Base-by-base conservation (phyloP, 2,329 filamentous ascomycete species). In the Aschersonia sp. region DNA sequence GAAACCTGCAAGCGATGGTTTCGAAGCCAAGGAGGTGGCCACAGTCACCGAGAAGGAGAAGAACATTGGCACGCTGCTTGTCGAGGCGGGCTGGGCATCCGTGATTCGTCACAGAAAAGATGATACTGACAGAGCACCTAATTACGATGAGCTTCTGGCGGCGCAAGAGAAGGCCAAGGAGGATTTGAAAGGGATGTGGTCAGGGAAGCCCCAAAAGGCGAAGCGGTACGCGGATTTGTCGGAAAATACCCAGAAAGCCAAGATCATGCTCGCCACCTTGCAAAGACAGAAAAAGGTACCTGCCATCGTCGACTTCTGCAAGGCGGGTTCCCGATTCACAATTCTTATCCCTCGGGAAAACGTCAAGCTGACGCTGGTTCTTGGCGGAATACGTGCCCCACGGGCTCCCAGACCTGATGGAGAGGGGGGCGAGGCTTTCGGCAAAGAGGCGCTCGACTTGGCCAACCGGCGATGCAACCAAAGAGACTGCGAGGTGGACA, bases 21-120 rank as follows among this genome's bases (percentile, higher is more conserved):
- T 89, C 55, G 90, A 97, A 59, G 89, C 92, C 59, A 85, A 88
- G 48, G 92, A 98, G 55, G 92, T 98, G 59, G 90, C 87, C 42
- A 96, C 90, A 1, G 77, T 98, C 43, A 82, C 79, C 1, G 74
- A 84, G 46, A 86, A 85, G 61, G 83, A 83, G 66, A 92, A 89
- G 68, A 97, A 97, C 61, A 73, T 97, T 52, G 88, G 84, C 51
- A 68, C 97, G 40, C 63, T 78, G 46, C 72, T 97, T 40, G 87
- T 97, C n/a, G 87, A 96, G 67, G 86, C 85, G 54, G 92, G 92
- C 32, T 95, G 89, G 70, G 86, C 83, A 30, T 90, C 89, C 0
- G 92, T 98, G 7, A 94, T 98, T 58, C 83, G 92, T 52, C 92
- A 98, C 68, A 81, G 89, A 54, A 86, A 90, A 66, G 90, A 97